These are phyloP conservation scores for Sporothrix variecibatus DNA, from an alignment of 2,329 filamentous ascomycete genomes.

Conservation along the genomic window DNA sequence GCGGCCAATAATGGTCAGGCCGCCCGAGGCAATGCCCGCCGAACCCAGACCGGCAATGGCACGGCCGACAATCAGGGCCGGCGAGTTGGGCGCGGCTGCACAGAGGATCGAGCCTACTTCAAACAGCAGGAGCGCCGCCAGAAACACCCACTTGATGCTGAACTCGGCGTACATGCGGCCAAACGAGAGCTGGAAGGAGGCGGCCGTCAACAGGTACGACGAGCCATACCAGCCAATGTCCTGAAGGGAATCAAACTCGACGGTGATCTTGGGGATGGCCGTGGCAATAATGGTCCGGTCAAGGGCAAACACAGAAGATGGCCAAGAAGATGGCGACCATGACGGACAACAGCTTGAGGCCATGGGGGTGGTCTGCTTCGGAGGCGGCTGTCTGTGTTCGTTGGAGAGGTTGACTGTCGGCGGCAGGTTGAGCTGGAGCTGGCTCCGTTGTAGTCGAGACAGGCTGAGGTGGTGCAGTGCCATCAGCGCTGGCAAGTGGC, in stretches of 20 bases:
- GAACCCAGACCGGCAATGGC: not conserved
- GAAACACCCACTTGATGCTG: conserved; percentile 27
- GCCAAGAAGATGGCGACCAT: conserved; percentile 12
- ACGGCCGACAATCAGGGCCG: not conserved
- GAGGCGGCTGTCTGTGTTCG: not conserved
- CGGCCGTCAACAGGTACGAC: conserved; percentile 31
- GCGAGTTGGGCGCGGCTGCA: conserved; percentile 1
- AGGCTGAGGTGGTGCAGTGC: not conserved
- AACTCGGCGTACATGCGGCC: conserved; percentile 29
- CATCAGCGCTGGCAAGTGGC: not conserved
- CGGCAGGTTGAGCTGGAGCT: not conserved
- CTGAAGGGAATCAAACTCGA: conserved; percentile 45
- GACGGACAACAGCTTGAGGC: not conserved
- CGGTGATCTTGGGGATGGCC: conserved; percentile 46
- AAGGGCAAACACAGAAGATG: conserved; percentile 17
- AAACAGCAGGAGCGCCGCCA: conserved; percentile 32
- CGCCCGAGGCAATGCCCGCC: not conserved
- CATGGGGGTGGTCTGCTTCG: not conserved
- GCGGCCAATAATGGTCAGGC: not conserved
- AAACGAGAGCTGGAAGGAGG: conserved; percentile 28
- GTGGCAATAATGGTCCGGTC: conserved; percentile 43
- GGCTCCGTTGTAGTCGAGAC: not conserved
- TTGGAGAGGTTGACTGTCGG: not conserved
- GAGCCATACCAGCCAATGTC: conserved; percentile 34
- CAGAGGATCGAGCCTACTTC: conserved; percentile 2